A percentile compares a stretch with the other conserved stretches of the same genome.
These are phyloP conservation scores for Acanthamoeba rhysodes DNA, from an alignment of 208 protist genomes.

Conservation along the genomic window DNA sequence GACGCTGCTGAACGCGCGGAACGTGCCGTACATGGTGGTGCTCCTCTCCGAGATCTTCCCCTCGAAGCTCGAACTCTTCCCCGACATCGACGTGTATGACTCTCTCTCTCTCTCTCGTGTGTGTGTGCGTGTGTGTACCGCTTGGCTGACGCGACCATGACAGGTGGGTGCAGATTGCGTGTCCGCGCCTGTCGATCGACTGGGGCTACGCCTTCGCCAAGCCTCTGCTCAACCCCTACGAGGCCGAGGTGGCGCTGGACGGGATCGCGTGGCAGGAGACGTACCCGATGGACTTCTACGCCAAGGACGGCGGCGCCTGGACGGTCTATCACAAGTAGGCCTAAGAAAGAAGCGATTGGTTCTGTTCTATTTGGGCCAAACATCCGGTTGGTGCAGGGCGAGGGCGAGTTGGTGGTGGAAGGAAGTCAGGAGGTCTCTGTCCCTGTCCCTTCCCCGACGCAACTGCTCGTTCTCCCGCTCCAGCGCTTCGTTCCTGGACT, in stretches of 20 bases:
- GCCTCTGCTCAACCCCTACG: constrained; percentile 98
- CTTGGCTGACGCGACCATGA: background rate
- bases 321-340: constrained; percentile 91
- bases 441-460: background rate
- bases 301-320: constrained; percentile 95
- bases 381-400: background rate
- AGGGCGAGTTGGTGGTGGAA: background rate
- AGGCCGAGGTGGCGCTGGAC: constrained; percentile 96
- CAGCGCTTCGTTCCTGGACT: background rate
- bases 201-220: constrained; percentile 98
- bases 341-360: background rate
- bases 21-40: constrained; percentile 92
- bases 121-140: background rate
- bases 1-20: constrained; percentile 88
- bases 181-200: constrained; percentile 99
- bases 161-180: constrained; percentile 97
- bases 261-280: constrained; percentile 91
- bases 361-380: too few species aligned
- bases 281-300: constrained; percentile 99
- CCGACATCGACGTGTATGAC: constrained; percentile 93
- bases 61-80: constrained; percentile 94
- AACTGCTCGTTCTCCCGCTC: background rate
- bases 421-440: background rate
- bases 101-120: background rate
- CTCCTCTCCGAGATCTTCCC: constrained; percentile 99